Percentiles rank a stretch among this genome's conserved stretches.
phyloP scores from a whole-genome alignment of 768 basidiomycete genomes.

The Tulasnella calospora region DNA sequence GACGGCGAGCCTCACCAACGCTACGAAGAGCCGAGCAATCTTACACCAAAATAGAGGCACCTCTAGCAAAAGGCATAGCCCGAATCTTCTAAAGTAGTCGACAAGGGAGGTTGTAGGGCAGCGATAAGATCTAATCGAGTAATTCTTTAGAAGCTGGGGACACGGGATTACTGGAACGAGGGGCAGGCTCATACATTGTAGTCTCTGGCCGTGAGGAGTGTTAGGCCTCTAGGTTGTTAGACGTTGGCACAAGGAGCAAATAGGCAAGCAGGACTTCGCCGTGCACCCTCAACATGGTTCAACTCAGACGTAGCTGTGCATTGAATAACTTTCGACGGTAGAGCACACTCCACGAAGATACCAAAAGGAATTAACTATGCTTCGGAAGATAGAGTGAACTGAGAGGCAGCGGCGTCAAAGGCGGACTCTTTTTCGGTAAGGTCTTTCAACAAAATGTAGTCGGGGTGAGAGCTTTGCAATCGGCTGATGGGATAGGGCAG shows the following conservation, averaged over 20 bases:
- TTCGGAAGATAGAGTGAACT: slow-evolving; percentile 52
- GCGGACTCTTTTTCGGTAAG: slow-evolving; percentile 53
- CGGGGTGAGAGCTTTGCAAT: slow-evolving; percentile 50
- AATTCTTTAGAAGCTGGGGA: too few species aligned
- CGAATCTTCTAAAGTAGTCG: neutral
- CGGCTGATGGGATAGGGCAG: slow-evolving; percentile 36
- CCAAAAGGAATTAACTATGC: neutral
- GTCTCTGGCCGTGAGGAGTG: neutral
- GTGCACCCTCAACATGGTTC: neutral
- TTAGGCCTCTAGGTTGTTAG: neutral
- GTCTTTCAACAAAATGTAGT: slow-evolving; percentile 65
- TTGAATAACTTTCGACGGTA: neutral
- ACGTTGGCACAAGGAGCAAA: neutral
- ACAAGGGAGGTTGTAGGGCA: neutral
- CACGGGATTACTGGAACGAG: neutral
- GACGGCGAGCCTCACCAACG: too few species aligned
- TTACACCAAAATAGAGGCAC: neutral
- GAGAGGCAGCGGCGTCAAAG: slow-evolving; percentile 60
- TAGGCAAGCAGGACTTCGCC: neutral
- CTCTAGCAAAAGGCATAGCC: neutral
- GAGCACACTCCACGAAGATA: neutral
- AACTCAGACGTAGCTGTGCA: neutral
- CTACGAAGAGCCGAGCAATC: too few species aligned
- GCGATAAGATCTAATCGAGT: neutral
- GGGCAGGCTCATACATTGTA: neutral